Evolutionary conservation across 768 basidiomycete genomes (phyloP).

Genomic region (Amanita phalloides): DNA sequence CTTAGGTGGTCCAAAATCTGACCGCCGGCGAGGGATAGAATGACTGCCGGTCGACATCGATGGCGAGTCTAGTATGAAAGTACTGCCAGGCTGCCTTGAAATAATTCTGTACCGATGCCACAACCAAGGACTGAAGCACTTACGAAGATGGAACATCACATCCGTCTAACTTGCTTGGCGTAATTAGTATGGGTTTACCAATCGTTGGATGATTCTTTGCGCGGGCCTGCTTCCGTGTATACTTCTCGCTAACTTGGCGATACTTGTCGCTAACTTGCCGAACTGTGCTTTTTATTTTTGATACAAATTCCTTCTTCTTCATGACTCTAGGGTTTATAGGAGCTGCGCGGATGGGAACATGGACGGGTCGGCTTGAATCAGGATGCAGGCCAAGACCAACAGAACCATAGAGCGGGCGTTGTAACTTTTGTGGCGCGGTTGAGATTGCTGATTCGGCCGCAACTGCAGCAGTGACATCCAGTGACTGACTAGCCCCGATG

Average conservation of each 20-base stretch:
- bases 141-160: constrained; percentile 18
- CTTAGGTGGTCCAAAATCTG: constrained; percentile 58
- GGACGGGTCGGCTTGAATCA: constrained; percentile 32
- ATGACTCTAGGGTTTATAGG: constrained; percentile 41
- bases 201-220: constrained; percentile 38
- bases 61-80: constrained; percentile 46
- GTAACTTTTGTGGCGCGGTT: constrained; percentile 1
- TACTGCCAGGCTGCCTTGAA: constrained; percentile 32
- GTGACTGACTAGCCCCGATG: constrained; percentile 4
- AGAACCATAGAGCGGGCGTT: constrained; percentile 17
- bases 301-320: constrained; percentile 62
- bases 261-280: constrained; percentile 55
- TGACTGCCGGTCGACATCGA: constrained; percentile 54
- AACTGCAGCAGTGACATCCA: background rate
- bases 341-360: constrained; percentile 9
- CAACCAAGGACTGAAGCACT: background rate
- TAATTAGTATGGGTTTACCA: constrained; percentile 41
- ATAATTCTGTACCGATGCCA: background rate
- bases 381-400: constrained; percentile 41
- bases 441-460: background rate
- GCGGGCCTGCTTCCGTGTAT: constrained; percentile 23
- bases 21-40: constrained; percentile 56
- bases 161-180: constrained; percentile 12
- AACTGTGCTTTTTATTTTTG: constrained; percentile 51
- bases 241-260: constrained; percentile 58